Percentiles rank a stretch among this genome's conserved stretches.
Conservation (phyloP, 495 filamentous ascomycete species). For the Tetracladium marchalianum region DNA sequence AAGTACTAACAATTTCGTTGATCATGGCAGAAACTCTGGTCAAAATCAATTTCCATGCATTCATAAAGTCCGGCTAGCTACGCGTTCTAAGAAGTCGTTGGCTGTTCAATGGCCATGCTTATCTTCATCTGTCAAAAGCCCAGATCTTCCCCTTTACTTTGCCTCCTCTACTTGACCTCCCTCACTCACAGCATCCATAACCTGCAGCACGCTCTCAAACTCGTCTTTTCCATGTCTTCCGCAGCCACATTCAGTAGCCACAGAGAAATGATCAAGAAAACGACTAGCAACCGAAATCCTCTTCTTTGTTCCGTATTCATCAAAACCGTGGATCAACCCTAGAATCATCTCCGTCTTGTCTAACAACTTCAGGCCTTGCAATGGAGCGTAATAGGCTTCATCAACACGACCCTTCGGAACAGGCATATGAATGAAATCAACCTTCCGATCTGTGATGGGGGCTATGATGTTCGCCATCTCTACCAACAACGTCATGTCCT, state of each 20-base stretch:
- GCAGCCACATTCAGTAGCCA: slow-evolving; percentile 2
- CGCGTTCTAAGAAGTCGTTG: too few relatives aligned
- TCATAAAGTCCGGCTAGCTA: too few relatives aligned
- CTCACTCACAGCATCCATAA: slow-evolving; percentile 19
- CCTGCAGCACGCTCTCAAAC: neutral
- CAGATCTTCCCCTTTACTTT: too few relatives aligned
- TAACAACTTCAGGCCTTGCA: slow-evolving; percentile 4
- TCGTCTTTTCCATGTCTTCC: neutral
- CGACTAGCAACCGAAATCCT: slow-evolving; percentile 27
- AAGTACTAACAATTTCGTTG: too few relatives aligned
- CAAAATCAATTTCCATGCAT: too few relatives aligned
- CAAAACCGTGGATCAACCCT: slow-evolving; percentile 23
- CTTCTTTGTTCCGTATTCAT: slow-evolving; percentile 35
- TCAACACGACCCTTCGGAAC: slow-evolving; percentile 25
- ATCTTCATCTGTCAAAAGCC: too few relatives aligned
- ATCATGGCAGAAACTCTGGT: too few relatives aligned
- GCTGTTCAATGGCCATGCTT: too few relatives aligned
- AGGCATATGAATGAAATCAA: slow-evolving; percentile 35
- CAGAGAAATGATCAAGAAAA: slow-evolving; percentile 6
- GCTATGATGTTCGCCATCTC: slow-evolving; percentile 22
- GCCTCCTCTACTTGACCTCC: neutral
- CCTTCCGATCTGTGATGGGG: slow-evolving; percentile 13
- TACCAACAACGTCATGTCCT: slow-evolving; percentile 22
- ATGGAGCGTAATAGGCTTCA: slow-evolving; percentile 1
- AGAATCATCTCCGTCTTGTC: neutral